Percentiles rank a stretch among this genome's conserved stretches.
Conservation (phyloP, 2,329 filamentous ascomycete species). For the Acrocalymma vagum region DNA sequence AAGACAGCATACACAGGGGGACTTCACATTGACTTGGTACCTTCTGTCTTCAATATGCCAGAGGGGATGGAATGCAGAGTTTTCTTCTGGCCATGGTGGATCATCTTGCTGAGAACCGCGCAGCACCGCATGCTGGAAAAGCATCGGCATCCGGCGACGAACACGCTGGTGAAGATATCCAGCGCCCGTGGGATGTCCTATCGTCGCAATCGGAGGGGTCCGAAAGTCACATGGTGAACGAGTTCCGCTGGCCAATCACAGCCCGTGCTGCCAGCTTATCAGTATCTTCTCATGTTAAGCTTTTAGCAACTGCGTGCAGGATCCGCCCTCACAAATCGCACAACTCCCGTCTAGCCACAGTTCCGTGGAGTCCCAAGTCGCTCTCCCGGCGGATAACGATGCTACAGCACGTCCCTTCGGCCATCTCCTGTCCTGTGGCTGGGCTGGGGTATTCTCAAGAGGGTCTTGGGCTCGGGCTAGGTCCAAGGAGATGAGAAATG, state of each 20-base stretch:
- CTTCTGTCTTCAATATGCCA: no score
- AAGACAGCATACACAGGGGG: no score
- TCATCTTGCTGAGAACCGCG: constrained; percentile 8
- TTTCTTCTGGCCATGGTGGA: no score
- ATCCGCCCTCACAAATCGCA: constrained; percentile 25
- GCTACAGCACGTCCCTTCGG: constrained; percentile 33
- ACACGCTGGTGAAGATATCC: constrained; percentile 10
- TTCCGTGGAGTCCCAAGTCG: constrained; percentile 34
- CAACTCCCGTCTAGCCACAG: constrained; percentile 18
- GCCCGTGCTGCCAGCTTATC: constrained; percentile 27
- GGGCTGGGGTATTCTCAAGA: constrained; percentile 9
- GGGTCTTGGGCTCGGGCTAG: constrained; percentile 26
- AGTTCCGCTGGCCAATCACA: constrained; percentile 32
- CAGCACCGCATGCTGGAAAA: constrained; percentile 8
- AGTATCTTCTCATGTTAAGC: constrained; percentile 27
- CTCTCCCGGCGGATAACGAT: constrained; percentile 35
- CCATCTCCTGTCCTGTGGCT: constrained; percentile 35
- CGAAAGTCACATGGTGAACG: constrained; percentile 32
- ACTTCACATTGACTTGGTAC: no score
- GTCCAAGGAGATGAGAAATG: constrained; percentile 25
- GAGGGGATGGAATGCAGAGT: constrained; percentile 1
- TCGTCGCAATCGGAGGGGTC: constrained; percentile 38
- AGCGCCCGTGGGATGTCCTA: constrained; percentile 29
- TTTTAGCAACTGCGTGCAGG: constrained; percentile 37
- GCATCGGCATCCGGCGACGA: constrained; percentile 38